phyloP scores from a whole-genome alignment of 2,329 filamentous ascomycete genomes.

The Alternaria ventricosa region DNA sequence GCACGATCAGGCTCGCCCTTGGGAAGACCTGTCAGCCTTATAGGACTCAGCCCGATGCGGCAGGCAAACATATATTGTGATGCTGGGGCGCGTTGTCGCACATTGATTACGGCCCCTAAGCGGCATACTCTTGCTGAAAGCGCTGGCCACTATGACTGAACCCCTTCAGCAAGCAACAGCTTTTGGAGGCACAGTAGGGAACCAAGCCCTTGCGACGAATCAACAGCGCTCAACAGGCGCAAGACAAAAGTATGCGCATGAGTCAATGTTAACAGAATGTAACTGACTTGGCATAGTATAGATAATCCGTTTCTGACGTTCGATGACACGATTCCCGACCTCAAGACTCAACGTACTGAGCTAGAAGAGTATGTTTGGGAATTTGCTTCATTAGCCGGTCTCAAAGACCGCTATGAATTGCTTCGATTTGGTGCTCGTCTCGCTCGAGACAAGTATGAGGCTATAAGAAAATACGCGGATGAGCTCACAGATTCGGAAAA shows the following conservation, averaged over 20 bases:
- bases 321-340: constrained; percentile 17
- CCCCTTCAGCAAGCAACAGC: neutral
- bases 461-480: constrained; percentile 21
- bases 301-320: constrained; percentile 31
- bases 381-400: constrained; percentile 15
- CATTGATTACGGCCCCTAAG: neutral
- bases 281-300: constrained; percentile 9
- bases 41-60: neutral
- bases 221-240: constrained; percentile 8
- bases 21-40: neutral
- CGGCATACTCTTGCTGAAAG: neutral
- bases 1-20: neutral
- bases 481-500: constrained; percentile 25
- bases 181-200: neutral
- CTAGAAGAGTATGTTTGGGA: constrained; percentile 28
- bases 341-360: constrained; percentile 17
- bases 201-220: neutral
- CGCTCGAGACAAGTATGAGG: constrained; percentile 27
- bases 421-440: constrained; percentile 28
- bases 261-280: neutral
- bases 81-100: neutral
- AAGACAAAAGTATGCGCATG: constrained; percentile 15
- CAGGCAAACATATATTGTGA: neutral
- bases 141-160: neutral
- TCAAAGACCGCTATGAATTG: constrained; percentile 25